Conservation (phyloP, 2,329 filamentous ascomycete species). For the Cytospora mali region DNA sequence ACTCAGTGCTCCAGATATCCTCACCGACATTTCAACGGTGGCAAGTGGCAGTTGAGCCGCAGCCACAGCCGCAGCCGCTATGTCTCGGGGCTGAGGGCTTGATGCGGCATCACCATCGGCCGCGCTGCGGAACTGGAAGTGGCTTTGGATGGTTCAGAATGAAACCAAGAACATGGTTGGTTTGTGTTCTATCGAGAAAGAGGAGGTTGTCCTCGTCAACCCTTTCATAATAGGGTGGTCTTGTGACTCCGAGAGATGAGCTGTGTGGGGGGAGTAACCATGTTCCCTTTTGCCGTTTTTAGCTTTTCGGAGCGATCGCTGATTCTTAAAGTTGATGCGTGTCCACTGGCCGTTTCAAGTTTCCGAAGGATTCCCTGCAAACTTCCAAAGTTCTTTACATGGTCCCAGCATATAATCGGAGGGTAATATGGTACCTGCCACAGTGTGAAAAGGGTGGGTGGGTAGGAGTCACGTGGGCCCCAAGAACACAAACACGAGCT, state of each 20-base stretch:
- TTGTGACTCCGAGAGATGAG: too few species aligned
- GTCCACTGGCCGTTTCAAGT: background rate
- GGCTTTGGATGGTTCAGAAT: background rate
- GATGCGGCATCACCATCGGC: constrained; percentile 9
- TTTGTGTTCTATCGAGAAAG: background rate
- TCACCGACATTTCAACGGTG: constrained; percentile 23
- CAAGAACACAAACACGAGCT: background rate
- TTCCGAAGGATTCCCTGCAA: background rate
- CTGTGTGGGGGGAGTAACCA: too few species aligned
- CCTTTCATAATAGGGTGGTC: too few species aligned
- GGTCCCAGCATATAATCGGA: background rate
- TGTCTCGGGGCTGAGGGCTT: constrained; percentile 14
- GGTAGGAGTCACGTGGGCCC: background rate
- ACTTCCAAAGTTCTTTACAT: background rate
- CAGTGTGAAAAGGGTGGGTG: background rate
- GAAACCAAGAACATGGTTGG: background rate
- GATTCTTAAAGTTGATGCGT: background rate
- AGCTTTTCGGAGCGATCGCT: background rate
- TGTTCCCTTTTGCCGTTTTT: background rate
- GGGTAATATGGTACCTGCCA: background rate
- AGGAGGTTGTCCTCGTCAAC: too few species aligned
- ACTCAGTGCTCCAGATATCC: background rate
- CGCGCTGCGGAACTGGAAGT: constrained; percentile 1
- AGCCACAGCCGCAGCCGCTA: background rate
- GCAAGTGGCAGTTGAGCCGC: constrained; percentile 19